Percentiles rank a stretch among this genome's conserved stretches.
These are phyloP conservation scores for Saussurea involucrata DNA, from an alignment of 129 eudicot genomes.

Conservation along the genomic window DNA sequence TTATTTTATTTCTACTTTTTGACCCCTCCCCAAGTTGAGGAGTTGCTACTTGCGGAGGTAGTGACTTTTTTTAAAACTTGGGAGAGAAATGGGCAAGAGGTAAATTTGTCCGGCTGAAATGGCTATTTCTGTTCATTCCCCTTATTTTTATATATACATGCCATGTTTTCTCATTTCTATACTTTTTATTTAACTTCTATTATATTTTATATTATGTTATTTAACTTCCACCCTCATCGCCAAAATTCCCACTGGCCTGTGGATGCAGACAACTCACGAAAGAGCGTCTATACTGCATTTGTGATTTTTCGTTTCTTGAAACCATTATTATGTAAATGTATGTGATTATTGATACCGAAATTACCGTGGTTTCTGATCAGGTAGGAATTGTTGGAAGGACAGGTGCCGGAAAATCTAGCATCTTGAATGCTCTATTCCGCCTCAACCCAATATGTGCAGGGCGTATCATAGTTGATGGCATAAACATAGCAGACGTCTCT, in stretches of 20 bases:
- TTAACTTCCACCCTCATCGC: neutral
- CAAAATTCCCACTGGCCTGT: neutral
- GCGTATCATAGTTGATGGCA: slow-evolving; percentile 67
- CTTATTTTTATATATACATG: neutral
- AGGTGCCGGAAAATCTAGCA: slow-evolving; percentile 98
- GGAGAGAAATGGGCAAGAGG: no score
- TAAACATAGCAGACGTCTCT: slow-evolving; percentile 57
- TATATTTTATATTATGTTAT: neutral
- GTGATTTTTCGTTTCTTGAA: neutral
- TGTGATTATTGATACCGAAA: neutral
- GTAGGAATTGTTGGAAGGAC: slow-evolving; percentile 97
- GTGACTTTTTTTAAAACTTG: no score
- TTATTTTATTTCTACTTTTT: no score
- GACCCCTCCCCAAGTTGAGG: no score
- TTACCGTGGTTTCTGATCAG: slow-evolving; percentile 28
- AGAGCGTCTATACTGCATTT: neutral
- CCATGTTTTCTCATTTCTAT: neutral
- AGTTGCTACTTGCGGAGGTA: no score
- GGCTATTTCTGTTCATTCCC: no score
- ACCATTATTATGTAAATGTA: neutral
- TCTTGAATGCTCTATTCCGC: slow-evolving; percentile 84
- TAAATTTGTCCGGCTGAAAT: no score
- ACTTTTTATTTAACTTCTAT: neutral
- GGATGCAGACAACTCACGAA: neutral
- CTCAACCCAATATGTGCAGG: slow-evolving; percentile 74